Evolutionary conservation across 2,329 filamentous ascomycete genomes (phyloP).

Genomic region (Epichloe uncinata): DNA sequence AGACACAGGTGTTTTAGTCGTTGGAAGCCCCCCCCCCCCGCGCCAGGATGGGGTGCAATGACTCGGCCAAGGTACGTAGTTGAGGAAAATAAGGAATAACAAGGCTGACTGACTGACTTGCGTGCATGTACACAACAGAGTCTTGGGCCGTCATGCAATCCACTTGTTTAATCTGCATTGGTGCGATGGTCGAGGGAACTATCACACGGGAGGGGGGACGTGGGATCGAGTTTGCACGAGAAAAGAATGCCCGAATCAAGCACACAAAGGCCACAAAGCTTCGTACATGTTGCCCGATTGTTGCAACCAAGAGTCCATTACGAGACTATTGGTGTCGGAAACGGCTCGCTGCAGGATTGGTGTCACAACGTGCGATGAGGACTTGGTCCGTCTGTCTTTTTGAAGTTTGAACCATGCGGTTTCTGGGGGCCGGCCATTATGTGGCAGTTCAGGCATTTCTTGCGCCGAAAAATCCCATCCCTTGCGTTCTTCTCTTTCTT

Average conservation of each 20-base stretch:
- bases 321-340: conserved; percentile 24
- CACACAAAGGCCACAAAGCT: background rate
- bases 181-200: background rate
- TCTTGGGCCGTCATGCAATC: conserved; percentile 1
- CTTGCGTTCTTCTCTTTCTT: background rate
- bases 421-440: background rate
- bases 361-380: conserved; percentile 10
- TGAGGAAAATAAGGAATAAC: background rate
- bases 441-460: background rate
- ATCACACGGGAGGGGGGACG: background rate
- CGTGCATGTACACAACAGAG: background rate
- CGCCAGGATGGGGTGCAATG: background rate
- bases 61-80: background rate
- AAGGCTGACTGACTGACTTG: background rate
- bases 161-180: conserved; percentile 2
- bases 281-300: background rate
- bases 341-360: conserved; percentile 18
- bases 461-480: background rate
- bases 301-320: conserved; percentile 12
- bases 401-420: no score
- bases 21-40: background rate
- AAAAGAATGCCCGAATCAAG: background rate
- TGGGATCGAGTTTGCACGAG: background rate
- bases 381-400: background rate
- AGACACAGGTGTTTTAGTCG: background rate